phyloP scores from a whole-genome alignment of 225 moss, liverwort and hornwort species.

The Marchantia polymorpha region DNA sequence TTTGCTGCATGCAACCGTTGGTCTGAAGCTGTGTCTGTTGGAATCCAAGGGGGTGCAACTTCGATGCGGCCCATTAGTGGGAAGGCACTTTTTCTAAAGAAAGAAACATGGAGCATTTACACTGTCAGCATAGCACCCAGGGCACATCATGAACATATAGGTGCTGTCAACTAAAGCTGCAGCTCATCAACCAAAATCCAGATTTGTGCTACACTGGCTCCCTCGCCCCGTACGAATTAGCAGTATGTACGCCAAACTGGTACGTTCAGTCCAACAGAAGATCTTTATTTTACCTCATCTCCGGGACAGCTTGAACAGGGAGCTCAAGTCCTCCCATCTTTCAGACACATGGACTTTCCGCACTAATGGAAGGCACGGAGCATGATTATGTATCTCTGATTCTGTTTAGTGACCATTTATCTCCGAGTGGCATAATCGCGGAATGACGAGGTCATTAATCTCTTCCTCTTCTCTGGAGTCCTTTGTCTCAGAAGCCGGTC shows the following conservation, averaged over 20 bases:
- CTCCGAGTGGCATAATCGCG: neutral
- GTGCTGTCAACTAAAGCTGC: neutral
- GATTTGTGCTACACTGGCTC: neutral
- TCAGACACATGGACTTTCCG: neutral
- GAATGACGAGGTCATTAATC: neutral
- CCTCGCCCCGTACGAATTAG: neutral
- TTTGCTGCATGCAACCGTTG: conserved; percentile 3
- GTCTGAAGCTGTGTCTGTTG: neutral
- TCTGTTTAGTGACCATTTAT: neutral
- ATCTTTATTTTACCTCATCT: neutral
- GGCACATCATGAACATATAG: neutral
- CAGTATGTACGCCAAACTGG: neutral
- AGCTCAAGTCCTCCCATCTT: neutral
- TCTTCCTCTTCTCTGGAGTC: neutral
- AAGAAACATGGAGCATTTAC: neutral
- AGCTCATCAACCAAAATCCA: neutral
- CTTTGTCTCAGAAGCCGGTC: neutral
- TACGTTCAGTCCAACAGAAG: neutral
- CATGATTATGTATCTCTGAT: neutral
- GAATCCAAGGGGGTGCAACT: neutral
- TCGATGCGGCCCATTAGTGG: neutral
- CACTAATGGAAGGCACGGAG: neutral
- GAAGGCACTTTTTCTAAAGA: neutral
- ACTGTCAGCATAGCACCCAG: neutral
- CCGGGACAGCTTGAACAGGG: neutral